Evolutionary conservation across 352 stramenopile genomes (phyloP).

Genomic region (Globisporangium spinosum): DNA sequence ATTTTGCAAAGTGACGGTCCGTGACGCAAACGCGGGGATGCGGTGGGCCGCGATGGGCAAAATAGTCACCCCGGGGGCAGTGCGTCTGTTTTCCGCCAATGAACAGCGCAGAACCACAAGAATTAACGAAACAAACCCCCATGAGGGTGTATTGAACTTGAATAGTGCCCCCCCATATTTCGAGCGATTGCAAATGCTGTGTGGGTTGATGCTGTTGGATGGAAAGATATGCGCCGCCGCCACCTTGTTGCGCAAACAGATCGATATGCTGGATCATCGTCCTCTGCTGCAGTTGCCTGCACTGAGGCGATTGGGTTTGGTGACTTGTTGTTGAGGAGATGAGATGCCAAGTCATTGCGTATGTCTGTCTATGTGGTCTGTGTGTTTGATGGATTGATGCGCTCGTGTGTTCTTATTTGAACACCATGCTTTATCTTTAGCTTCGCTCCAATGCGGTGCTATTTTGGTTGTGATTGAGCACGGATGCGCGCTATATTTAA

Average conservation of each 20-base stretch:
- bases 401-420: too few species aligned
- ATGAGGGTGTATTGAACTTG: background rate
- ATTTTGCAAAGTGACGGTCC: constrained; percentile 10
- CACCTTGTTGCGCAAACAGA: background rate
- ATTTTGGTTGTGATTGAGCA: too few species aligned
- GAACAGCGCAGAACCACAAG: constrained; percentile 7
- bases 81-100: background rate
- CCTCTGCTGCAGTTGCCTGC: background rate
- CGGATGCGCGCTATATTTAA: too few species aligned
- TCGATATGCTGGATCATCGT: background rate
- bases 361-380: too few species aligned
- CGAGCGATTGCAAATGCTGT: background rate
- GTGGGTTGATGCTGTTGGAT: background rate
- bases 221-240: background rate
- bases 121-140: background rate
- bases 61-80: background rate
- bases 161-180: background rate
- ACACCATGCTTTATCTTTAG: too few species aligned
- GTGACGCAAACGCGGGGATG: background rate
- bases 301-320: background rate
- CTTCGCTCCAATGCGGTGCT: too few species aligned
- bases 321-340: too few species aligned
- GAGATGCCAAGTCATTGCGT: too few species aligned
- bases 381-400: too few species aligned
- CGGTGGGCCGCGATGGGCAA: background rate